Conservation (phyloP, 2,329 filamentous ascomycete genomes). For the Scytalidium sp. region DNA sequence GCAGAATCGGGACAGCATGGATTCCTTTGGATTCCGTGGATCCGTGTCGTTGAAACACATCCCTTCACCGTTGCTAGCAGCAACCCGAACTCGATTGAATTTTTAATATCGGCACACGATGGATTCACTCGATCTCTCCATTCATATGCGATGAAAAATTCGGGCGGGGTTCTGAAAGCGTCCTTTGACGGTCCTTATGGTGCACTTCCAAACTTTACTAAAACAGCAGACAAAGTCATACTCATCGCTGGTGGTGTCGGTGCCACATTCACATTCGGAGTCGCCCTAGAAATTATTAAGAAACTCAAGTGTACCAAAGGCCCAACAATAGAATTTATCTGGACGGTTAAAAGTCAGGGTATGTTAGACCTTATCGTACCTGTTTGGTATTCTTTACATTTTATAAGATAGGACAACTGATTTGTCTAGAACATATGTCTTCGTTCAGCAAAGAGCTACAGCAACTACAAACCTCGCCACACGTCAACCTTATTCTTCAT, state of each 20-base stretch:
- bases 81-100: constrained; percentile 42
- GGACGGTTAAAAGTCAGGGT: constrained; percentile 46
- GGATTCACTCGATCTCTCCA: constrained; percentile 58
- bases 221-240: constrained; percentile 52
- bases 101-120: constrained; percentile 55
- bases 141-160: constrained; percentile 45
- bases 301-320: constrained; percentile 36
- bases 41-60: constrained; percentile 57
- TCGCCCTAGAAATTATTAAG: constrained; percentile 43
- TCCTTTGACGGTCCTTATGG: constrained; percentile 61
- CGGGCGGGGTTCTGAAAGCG: constrained; percentile 45
- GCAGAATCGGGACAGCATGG: constrained; percentile 57
- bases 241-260: constrained; percentile 60
- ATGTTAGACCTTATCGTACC: no score
- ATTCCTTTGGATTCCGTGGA: constrained; percentile 60
- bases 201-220: constrained; percentile 46
- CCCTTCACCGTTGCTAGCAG: constrained; percentile 58
- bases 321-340: constrained; percentile 43
- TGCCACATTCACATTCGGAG: constrained; percentile 54
- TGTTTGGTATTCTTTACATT: no score
- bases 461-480: constrained; percentile 22
- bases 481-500: constrained; percentile 27
- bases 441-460: constrained; percentile 24
- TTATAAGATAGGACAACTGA: no score
- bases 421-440: constrained; percentile 16